Base-by-base conservation (phyloP, 2,329 filamentous ascomycete species). In the Hymenoscyphus repandus region DNA sequence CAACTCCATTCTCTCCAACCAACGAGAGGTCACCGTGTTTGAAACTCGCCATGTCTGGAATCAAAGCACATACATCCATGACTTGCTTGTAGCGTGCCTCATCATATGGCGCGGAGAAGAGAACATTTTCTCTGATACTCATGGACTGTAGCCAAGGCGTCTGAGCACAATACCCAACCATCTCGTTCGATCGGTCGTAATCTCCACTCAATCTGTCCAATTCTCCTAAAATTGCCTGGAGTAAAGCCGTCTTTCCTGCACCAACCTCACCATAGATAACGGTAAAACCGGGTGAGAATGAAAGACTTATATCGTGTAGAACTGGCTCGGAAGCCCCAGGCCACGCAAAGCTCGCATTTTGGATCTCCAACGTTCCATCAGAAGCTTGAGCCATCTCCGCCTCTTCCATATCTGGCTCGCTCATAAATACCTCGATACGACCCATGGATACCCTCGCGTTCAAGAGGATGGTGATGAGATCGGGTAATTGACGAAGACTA, bases 391-490 rank as follows among this genome's bases (percentile, higher is more conserved):
- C 54, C 2, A 50, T 71, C 13, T 76, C 70, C 15, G 67, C 66
- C 27, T 78, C 74, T 30, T 80, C 78, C 59, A 90, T 89, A 62
- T 96, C 82, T 0, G 88, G 88, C 66, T 96, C 90, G 0, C 74
- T 72, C 88, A 96, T 95, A 69, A 95, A 96, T 18, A 80, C 77
- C 61, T 95, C 87, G 17, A 96, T 89, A 57, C 90, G 84, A 7
- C 79, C 81, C 55, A 95, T 81, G 0, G 90, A 86, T 15, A 96
- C 85, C n/a, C 80, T 83, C 0, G 90, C 88, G 61, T 95, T 95
- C 57, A 95, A 77, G 4, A 92, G 70, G 10, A 85, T 79, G 0
- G 86, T 90, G 39, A 95, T 82, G 9, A 95, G 71, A 30, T 80
- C 74, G 2, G 91, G 91, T 0, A 95, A 70, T 47, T 90, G 86